phyloP scores from a whole-genome alignment of 257 asterid species.

The Primulina eburnea region DNA sequence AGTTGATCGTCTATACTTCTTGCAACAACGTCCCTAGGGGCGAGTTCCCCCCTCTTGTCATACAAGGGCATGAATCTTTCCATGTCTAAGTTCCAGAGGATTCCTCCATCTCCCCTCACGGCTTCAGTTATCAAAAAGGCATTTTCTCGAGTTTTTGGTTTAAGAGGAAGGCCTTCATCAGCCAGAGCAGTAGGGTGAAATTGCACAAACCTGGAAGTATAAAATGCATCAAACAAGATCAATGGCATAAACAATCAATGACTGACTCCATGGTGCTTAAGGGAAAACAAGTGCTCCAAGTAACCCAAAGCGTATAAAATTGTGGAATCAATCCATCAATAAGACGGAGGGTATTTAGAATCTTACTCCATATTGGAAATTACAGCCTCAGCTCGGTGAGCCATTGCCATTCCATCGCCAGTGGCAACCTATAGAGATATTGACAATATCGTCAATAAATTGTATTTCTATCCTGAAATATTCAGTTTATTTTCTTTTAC shows the following conservation, averaged over 20 bases:
- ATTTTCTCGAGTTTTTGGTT: conserved; percentile 73
- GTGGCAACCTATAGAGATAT: conserved; percentile 73
- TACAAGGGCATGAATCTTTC: conserved; percentile 88
- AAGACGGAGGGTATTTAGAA: conserved; percentile 13
- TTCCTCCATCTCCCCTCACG: conserved; percentile 95
- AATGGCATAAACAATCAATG: neutral
- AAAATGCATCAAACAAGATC: conserved; percentile 7
- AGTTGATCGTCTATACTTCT: conserved; percentile 96
- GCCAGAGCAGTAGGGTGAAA: conserved; percentile 99
- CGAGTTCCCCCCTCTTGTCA: conserved; percentile 88
- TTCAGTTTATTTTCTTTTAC: conserved; percentile 2
- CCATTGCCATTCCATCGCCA: conserved; percentile 99
- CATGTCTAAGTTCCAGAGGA: conserved; percentile 70
- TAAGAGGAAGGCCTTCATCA: conserved; percentile 87
- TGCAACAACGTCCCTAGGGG: conserved; percentile 96
- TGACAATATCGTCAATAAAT: conserved; percentile 19
- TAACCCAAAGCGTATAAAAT: neutral
- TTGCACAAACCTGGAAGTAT: conserved; percentile 76
- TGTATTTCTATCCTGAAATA: neutral
- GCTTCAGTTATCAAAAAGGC: conserved; percentile 95
- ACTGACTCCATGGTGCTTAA: neutral
- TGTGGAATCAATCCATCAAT: neutral
- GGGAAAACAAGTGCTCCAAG: neutral
- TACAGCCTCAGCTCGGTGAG: conserved; percentile 93
- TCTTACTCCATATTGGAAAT: conserved; percentile 99